Evolutionary conservation across 1,139 yeast species (phyloP).

Genomic region (Debaryomyces fabryi): DNA sequence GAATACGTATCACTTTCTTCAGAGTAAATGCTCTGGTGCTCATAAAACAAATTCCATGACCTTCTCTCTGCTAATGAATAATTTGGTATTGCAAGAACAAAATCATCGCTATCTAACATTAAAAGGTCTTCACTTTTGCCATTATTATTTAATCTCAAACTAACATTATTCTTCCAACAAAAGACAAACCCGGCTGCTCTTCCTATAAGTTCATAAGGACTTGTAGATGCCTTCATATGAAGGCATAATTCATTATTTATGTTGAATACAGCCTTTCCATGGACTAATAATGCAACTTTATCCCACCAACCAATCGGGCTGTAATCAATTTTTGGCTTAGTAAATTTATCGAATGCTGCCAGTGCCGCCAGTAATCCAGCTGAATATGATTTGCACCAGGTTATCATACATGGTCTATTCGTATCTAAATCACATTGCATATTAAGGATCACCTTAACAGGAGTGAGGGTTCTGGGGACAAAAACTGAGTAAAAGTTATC

Average conservation of each 20-base stretch:
- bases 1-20: conserved; percentile 30
- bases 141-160: conserved; percentile 60
- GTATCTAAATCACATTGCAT: conserved; percentile 37
- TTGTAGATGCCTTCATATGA: conserved; percentile 66
- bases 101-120: conserved; percentile 64
- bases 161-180: conserved; percentile 72
- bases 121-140: conserved; percentile 66
- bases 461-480: conserved; percentile 48
- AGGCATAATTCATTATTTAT: conserved; percentile 53
- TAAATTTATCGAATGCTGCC: conserved; percentile 56
- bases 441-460: conserved; percentile 45
- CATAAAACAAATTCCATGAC: conserved; percentile 40
- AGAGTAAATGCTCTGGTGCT: conserved; percentile 12
- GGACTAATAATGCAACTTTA: conserved; percentile 40
- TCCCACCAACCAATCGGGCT: conserved; percentile 84
- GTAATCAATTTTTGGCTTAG: conserved; percentile 77
- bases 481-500: conserved; percentile 45
- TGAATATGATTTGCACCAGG: conserved; percentile 49
- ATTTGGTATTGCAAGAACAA: conserved; percentile 68
- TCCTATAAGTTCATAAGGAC: conserved; percentile 75
- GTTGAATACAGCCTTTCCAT: conserved; percentile 57
- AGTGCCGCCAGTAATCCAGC: conserved; percentile 41
- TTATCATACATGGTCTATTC: conserved; percentile 43
- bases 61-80: conserved; percentile 39
- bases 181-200: conserved; percentile 78